These are phyloP conservation scores for Brettanomyces naardenensis DNA, from an alignment of 805 yeast species.

Conservation along the genomic window DNA sequence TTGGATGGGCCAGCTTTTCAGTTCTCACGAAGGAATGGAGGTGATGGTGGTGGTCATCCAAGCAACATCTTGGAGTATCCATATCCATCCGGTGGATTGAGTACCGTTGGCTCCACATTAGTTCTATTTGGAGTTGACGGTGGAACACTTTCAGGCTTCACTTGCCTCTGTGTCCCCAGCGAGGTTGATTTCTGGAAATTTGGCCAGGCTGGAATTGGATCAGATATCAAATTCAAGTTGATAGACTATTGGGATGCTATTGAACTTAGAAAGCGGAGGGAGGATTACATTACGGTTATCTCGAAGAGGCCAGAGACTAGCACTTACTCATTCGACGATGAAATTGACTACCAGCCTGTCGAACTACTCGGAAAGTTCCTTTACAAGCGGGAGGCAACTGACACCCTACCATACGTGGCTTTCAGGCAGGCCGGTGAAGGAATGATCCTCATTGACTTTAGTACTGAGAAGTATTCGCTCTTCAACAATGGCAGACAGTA, in stretches of 20 bases:
- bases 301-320: constrained; percentile 8
- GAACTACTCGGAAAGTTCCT: constrained; percentile 10
- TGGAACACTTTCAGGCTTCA: constrained; percentile 24
- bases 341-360: constrained; percentile 8
- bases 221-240: constrained; percentile 15
- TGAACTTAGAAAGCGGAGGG: constrained; percentile 13
- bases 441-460: constrained; percentile 26
- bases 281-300: constrained; percentile 11
- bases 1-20: constrained; percentile 23
- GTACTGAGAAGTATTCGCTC: constrained; percentile 21
- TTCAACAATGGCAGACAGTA: constrained; percentile 27
- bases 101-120: constrained; percentile 20
- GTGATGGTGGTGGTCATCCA: constrained; percentile 27
- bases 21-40: constrained; percentile 18
- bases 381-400: constrained; percentile 7
- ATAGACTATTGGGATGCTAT: constrained; percentile 19
- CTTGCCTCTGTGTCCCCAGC: constrained; percentile 20
- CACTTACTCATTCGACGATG: constrained; percentile 11
- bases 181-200: constrained; percentile 26
- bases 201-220: constrained; percentile 25
- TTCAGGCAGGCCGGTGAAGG: constrained; percentile 27
- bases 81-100: constrained; percentile 23
- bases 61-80: constrained; percentile 23
- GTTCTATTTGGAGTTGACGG: constrained; percentile 25
- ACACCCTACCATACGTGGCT: constrained; percentile 14